Evolutionary conservation across 768 basidiomycete species (phyloP).

Genomic region (Clavaria fumosa): DNA sequence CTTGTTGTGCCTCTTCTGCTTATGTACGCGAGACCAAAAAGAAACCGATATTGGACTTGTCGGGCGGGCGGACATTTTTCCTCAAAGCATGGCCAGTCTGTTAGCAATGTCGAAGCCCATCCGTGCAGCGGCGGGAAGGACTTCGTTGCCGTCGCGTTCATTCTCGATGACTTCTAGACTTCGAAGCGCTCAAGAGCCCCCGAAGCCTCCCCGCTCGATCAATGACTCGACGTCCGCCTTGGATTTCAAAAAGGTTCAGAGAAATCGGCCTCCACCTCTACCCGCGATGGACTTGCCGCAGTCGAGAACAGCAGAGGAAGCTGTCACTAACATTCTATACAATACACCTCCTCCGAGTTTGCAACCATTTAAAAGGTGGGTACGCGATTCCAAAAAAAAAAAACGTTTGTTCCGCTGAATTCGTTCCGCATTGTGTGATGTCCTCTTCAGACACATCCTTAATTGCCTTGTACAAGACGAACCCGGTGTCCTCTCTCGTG

Average conservation of each 20-base stretch:
- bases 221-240: conserved; percentile 91
- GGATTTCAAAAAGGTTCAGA: conserved; percentile 74
- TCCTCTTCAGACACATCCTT: conserved; percentile 60
- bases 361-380: conserved; percentile 86
- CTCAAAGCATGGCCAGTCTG: no score
- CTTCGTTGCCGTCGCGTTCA: no score
- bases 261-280: conserved; percentile 63
- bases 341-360: conserved; percentile 86
- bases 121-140: no score
- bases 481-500: conserved; percentile 96
- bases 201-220: conserved; percentile 57
- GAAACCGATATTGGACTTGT: no score
- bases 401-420: conserved; percentile 2
- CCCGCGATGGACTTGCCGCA: conserved; percentile 78
- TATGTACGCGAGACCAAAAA: no score
- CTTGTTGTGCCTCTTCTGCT: no score
- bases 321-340: conserved; percentile 94
- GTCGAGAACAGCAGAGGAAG: conserved; percentile 78
- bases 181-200: conserved; percentile 16
- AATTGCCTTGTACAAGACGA: conserved; percentile 99
- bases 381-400: conserved; percentile 10
- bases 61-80: no score
- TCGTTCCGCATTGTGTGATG: conserved; percentile 8
- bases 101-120: no score
- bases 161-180: no score